phyloP scores from a whole-genome alignment of 768 basidiomycete genomes.

The Rossbeevera mucosa region DNA sequence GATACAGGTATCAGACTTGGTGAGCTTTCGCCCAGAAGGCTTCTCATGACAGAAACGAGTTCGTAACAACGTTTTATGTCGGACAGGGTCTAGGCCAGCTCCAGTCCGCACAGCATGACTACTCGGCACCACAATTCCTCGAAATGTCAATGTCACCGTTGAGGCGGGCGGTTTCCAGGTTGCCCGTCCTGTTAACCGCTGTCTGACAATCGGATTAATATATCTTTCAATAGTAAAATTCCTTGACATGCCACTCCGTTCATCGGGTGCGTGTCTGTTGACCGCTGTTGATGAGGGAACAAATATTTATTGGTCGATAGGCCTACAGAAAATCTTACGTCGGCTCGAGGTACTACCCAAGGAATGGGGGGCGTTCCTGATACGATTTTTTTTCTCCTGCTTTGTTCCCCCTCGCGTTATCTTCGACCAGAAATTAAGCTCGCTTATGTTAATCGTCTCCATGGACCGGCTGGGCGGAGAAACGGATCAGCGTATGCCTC shows the following conservation, averaged over 20 bases:
- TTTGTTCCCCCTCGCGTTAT: background rate
- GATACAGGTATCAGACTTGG: constrained; percentile 18
- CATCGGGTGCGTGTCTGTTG: constrained; percentile 13
- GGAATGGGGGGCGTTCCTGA: background rate
- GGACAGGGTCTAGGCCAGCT: constrained; percentile 11
- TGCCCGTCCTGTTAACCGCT: constrained; percentile 10
- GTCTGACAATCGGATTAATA: constrained; percentile 24
- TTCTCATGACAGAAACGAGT: constrained; percentile 1
- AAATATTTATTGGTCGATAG: constrained; percentile 19
- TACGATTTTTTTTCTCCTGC: background rate
- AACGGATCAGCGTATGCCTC: background rate
- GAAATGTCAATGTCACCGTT: constrained; percentile 16
- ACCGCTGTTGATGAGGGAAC: constrained; percentile 17
- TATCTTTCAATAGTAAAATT: constrained; percentile 26
- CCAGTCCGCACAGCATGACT: constrained; percentile 5
- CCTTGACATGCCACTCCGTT: constrained; percentile 3
- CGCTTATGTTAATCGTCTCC: background rate
- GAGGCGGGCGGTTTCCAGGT: constrained; percentile 8
- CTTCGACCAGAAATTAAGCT: background rate
- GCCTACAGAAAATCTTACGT: constrained; percentile 1
- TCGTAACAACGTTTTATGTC: constrained; percentile 8
- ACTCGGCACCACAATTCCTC: background rate
- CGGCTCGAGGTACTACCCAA: background rate
- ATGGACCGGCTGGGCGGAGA: background rate
- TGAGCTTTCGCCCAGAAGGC: constrained; percentile 7